A percentile compares a stretch with the other conserved stretches of the same genome.
Evolutionary conservation across 768 basidiomycete species (phyloP).

Genomic region (Hypholoma fasciculare): DNA sequence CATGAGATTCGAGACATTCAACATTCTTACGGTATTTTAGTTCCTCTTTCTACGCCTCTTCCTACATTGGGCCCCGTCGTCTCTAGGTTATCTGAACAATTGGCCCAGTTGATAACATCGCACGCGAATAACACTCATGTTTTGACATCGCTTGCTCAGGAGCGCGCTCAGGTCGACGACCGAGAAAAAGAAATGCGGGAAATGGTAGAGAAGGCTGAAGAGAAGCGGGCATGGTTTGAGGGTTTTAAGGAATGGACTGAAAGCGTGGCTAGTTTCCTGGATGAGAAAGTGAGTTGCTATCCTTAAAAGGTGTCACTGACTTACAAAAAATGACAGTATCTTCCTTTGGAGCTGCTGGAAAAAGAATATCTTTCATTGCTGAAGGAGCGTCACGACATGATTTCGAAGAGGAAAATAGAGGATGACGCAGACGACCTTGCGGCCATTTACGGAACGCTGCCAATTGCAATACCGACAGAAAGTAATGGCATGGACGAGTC

Average conservation of each 20-base stretch:
- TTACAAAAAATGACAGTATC: slow-evolving; percentile 50
- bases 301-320: slow-evolving; percentile 6
- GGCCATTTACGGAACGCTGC: slow-evolving; percentile 54
- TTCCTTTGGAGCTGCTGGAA: slow-evolving; percentile 75
- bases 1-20: neutral
- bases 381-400: slow-evolving; percentile 71
- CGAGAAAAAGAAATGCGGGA: slow-evolving; percentile 75
- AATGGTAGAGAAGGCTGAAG: slow-evolving; percentile 73
- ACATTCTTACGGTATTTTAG: slow-evolving; percentile 35
- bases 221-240: slow-evolving; percentile 79
- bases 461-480: slow-evolving; percentile 27
- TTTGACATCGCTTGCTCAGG: slow-evolving; percentile 56
- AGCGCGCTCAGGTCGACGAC: slow-evolving; percentile 61
- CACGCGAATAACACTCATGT: slow-evolving; percentile 63
- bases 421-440: slow-evolving; percentile 85
- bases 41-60: slow-evolving; percentile 62
- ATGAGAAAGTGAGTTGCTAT: slow-evolving; percentile 68
- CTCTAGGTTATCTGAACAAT: slow-evolving; percentile 56
- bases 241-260: slow-evolving; percentile 82
- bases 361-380: slow-evolving; percentile 72
- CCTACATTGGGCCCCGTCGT: slow-evolving; percentile 66
- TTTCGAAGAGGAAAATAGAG: slow-evolving; percentile 59
- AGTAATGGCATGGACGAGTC: slow-evolving; percentile 15
- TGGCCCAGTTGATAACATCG: slow-evolving; percentile 63
- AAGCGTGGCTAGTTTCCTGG: slow-evolving; percentile 80